Base-by-base conservation (phyloP, 2,329 filamentous ascomycete genomes). In the Exophiala dermatitidis region DNA sequence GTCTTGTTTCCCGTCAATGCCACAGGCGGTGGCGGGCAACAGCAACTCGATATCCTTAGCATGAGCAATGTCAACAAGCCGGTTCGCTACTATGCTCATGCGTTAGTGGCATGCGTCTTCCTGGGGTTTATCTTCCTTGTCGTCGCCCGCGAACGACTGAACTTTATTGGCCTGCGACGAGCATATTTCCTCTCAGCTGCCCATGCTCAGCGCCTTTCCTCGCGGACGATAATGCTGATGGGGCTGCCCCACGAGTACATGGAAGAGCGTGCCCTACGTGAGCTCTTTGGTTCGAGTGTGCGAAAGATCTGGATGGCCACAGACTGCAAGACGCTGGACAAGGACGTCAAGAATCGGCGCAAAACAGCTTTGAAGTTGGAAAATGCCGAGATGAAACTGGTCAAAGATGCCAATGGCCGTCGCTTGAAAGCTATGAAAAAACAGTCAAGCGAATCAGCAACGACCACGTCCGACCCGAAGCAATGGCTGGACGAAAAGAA, bases 131-230 rank as follows among this genome's bases (percentile, higher is more conserved):
- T 97, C 53, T 83, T 96, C 65, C 91, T 89, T 68, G 84, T 88
- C 61, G 81, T 97, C 54, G 84, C 88, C 44, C 82, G 91, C 47
- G 91, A 97, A 69, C 85, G 84, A 65, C 85, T 97, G 62, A 95
- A 85, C 76, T 95, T 89, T 70, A 84, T 95, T 70, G 94, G 93
- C 63, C 72, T 96, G 28, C 86, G 90, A 54, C 90, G 96, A 71
- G 90, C 90, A 0, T 95, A 91, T 71, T 81, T 95, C 46, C 81
- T 95, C 47, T 90, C 89, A 2, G 88, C 90, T 8, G 77, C 86
- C 38, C 93, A 93, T 68, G 79, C 88, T 44, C 84, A 86, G 63
- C 85, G 90, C 46, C 83, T 96, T 33, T 96, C 91, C 1, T 90
- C 90, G 0, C 80, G 88, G 46, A 95, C 90, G 1, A 85, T 97